A percentile compares a stretch with the other conserved stretches of the same genome.
These are phyloP conservation scores for Aspergillus awamori DNA, from an alignment of 2,329 filamentous ascomycete species.

Conservation along the genomic window DNA sequence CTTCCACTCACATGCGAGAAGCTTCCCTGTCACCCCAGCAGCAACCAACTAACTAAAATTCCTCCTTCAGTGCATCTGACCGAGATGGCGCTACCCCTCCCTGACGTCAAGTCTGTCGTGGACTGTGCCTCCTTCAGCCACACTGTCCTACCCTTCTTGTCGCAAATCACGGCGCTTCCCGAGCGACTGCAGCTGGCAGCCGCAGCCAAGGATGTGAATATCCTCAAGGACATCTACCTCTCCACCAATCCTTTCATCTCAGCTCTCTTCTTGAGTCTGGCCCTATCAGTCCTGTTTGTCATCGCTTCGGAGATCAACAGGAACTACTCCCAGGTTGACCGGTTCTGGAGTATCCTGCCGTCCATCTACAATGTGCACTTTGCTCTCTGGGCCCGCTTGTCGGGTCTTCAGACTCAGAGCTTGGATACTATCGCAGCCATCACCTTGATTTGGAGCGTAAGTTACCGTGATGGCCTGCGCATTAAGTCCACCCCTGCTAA, in stretches of 20 bases:
- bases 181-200: conserved; percentile 63
- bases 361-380: conserved; percentile 86
- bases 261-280: conserved; percentile 70
- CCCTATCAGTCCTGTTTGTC: conserved; percentile 72
- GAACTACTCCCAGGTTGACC: conserved; percentile 97
- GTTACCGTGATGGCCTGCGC: conserved; percentile 29
- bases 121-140: conserved; percentile 77
- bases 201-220: conserved; percentile 61
- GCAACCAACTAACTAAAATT: background rate
- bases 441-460: conserved; percentile 77
- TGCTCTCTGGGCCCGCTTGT: conserved; percentile 76
- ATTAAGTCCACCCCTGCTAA: conserved; percentile 20
- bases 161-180: conserved; percentile 71
- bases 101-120: conserved; percentile 67
- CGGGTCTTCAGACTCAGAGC: conserved; percentile 68
- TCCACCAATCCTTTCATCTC: conserved; percentile 84
- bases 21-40: conserved; percentile 10
- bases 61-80: background rate
- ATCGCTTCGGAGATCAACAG: conserved; percentile 79
- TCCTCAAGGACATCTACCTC: conserved; percentile 72
- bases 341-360: conserved; percentile 87
- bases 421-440: conserved; percentile 73
- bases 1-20: conserved; percentile 17
- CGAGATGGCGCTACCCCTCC: conserved; percentile 65
- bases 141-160: conserved; percentile 74